These are phyloP conservation scores for Eucalyptus coolabah DNA, from an alignment of 345 rosid species.

Conservation along the genomic window DNA sequence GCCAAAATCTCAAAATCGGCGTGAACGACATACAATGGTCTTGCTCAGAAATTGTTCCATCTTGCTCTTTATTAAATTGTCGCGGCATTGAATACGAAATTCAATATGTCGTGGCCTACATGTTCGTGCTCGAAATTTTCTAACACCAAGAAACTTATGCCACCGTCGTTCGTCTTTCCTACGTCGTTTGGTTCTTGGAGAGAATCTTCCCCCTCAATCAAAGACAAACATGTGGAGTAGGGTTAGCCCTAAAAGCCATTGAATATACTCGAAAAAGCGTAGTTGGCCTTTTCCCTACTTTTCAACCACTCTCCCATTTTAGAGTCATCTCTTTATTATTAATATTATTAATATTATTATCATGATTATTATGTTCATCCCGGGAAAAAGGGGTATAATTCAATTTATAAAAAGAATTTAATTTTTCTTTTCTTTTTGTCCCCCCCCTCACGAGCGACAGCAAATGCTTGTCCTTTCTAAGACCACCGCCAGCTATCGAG, in stretches of 20 bases:
- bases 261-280: neutral
- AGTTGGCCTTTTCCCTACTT: neutral
- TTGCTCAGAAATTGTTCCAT: neutral
- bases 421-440: neutral
- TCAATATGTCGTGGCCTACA: neutral
- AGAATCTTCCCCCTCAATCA: neutral
- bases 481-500: neutral
- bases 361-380: neutral
- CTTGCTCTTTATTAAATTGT: neutral
- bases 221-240: neutral
- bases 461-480: neutral
- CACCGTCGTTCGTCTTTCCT: neutral
- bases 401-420: neutral
- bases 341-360: neutral
- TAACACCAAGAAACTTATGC: neutral
- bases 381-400: neutral
- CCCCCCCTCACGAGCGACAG: neutral
- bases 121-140: neutral
- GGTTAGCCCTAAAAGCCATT: neutral
- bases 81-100: neutral
- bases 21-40: neutral
- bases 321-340: neutral
- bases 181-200: neutral
- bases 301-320: neutral
- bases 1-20: neutral